phyloP scores from a whole-genome alignment of 345 rosid genomes.

The Stellera chamaejasme region DNA sequence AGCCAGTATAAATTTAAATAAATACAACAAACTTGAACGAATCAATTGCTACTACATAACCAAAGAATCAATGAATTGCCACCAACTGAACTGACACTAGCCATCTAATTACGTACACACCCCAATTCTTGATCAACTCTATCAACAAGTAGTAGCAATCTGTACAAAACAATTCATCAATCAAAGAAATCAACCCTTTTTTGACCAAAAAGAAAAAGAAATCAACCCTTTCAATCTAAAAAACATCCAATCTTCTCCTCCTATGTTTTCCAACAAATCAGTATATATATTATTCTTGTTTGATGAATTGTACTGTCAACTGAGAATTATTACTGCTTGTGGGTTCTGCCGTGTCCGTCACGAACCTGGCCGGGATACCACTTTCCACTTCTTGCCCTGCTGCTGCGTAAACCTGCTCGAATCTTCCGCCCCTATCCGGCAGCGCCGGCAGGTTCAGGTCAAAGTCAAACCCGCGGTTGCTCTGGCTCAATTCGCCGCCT shows the following conservation, averaged over 20 bases:
- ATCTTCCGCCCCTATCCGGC: conserved; percentile 32
- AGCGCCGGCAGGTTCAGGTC: conserved; percentile 83
- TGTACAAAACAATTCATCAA: conserved; percentile 25
- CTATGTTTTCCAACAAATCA: not conserved
- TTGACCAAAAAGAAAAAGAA: no score
- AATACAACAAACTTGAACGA: no score
- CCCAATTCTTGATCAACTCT: not conserved
- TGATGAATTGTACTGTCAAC: no score
- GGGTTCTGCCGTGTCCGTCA: no score
- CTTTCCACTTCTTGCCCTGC: conserved; percentile 57
- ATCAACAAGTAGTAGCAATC: not conserved
- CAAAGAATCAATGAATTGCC: conserved; percentile 9
- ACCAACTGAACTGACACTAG: no score
- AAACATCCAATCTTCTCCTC: not conserved
- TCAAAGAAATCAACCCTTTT: no score
- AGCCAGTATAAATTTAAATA: no score
- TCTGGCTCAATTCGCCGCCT: conserved; percentile 24
- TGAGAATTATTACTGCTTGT: no score
- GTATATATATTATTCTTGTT: not conserved
- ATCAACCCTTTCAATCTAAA: conserved; percentile 1
- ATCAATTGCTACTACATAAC: no score
- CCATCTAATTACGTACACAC: no score
- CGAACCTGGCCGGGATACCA: conserved; percentile 31
- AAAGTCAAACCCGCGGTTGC: conserved; percentile 44
- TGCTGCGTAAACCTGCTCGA: conserved; percentile 4